A percentile compares a stretch with the other conserved stretches of the same genome.
Evolutionary conservation across 768 basidiomycete genomes (phyloP).

Genomic region (Russula earlei): DNA sequence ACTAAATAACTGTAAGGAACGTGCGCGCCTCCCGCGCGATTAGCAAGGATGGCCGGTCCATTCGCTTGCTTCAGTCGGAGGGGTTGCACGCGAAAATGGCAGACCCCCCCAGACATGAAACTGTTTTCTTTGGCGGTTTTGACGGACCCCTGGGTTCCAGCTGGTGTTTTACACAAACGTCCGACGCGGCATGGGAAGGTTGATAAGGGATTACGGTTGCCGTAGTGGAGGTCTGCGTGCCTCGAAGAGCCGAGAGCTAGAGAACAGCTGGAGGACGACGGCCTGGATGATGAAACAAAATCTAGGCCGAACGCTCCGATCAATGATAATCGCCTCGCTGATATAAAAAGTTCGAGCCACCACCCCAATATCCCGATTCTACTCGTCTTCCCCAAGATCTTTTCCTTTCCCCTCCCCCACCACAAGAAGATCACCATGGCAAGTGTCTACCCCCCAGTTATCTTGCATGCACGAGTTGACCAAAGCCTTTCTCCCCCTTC

Average conservation of each 20-base stretch:
- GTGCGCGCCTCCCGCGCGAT: background rate
- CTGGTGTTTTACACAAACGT: too few species aligned
- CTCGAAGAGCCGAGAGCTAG: background rate
- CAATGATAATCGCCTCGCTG: background rate
- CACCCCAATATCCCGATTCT: slow-evolving; percentile 4
- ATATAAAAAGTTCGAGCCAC: slow-evolving; percentile 2
- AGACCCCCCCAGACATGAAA: background rate
- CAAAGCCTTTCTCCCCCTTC: background rate
- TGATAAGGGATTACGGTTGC: background rate
- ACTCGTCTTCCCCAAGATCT: background rate
- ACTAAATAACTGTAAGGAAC: background rate
- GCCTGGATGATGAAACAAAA: background rate
- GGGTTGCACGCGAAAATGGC: background rate
- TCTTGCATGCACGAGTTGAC: background rate
- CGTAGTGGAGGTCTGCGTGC: background rate
- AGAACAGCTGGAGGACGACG: background rate
- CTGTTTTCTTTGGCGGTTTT: background rate
- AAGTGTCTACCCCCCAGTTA: background rate
- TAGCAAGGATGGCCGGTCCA: background rate
- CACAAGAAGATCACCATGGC: background rate
- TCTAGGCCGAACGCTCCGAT: slow-evolving; percentile 15
- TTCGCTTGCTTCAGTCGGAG: background rate
- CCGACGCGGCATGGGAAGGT: background rate
- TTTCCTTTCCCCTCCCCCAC: background rate
- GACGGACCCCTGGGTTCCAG: too few species aligned